These are phyloP conservation scores for Xylariaceae sp. DNA, from an alignment of 2,329 filamentous ascomycete species.

Conservation along the genomic window DNA sequence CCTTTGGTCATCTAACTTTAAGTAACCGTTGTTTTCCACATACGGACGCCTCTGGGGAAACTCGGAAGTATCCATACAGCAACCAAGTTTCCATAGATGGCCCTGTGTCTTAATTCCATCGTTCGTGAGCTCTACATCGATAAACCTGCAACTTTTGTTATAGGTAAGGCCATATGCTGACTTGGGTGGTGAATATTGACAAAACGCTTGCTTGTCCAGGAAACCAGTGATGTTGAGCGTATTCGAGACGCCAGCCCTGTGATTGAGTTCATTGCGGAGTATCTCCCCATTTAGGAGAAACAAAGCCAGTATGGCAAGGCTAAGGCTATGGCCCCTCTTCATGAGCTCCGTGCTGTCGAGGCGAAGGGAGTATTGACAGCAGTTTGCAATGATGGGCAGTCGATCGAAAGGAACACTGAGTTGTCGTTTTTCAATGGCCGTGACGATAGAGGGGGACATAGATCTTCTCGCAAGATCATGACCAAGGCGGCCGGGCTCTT, in stretches of 20 bases:
- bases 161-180: background rate
- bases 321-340: constrained; percentile 4
- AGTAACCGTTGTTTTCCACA: background rate
- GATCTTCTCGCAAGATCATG: background rate
- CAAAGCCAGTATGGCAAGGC: constrained; percentile 9
- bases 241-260: too few relatives aligned
- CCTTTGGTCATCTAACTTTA: background rate
- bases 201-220: background rate
- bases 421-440: background rate
- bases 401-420: constrained; percentile 5
- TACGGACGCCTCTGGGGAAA: background rate
- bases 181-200: constrained; percentile 44
- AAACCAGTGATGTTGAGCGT: background rate
- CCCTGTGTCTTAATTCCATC: constrained; percentile 4
- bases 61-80: background rate
- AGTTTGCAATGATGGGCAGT: constrained; percentile 17
- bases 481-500: background rate
- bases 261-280: background rate
- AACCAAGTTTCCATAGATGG: constrained; percentile 16
- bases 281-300: constrained; percentile 24
- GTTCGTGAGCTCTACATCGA: constrained; percentile 1
- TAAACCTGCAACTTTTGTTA: constrained; percentile 20
- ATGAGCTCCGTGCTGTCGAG: background rate
- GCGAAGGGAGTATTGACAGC: constrained; percentile 13
- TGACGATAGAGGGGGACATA: background rate